Evolutionary conservation across 768 basidiomycete species (phyloP).

Genomic region (Naematelia aurantialba): DNA sequence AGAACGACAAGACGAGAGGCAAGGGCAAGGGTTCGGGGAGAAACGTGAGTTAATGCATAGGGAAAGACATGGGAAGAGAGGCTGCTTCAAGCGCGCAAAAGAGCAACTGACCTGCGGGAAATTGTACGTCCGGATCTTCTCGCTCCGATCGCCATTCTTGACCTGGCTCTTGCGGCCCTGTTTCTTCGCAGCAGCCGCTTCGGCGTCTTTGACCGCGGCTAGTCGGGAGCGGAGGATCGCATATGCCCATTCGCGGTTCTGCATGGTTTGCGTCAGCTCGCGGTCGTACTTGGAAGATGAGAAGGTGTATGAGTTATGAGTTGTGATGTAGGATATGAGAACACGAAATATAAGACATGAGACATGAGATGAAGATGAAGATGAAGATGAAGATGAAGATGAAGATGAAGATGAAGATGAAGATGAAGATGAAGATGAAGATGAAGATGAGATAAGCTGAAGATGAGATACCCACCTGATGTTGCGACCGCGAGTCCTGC

Average conservation of each 20-base stretch:
- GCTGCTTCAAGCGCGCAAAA: too few species aligned
- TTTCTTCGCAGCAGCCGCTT: slow-evolving; percentile 67
- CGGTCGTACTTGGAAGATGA: neutral
- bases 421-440: neutral
- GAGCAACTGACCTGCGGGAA: slow-evolving; percentile 68
- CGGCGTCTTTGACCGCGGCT: slow-evolving; percentile 70
- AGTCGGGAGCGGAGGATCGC: slow-evolving; percentile 81
- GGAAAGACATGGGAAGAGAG: too few species aligned
- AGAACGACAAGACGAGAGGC: too few species aligned
- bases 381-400: neutral
- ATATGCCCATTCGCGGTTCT: slow-evolving; percentile 93
- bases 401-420: neutral
- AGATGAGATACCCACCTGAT: slow-evolving; percentile 61
- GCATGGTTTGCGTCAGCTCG: slow-evolving; percentile 2
- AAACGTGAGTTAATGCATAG: neutral
- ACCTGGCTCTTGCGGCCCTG: slow-evolving; percentile 70
- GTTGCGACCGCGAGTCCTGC: slow-evolving; percentile 96
- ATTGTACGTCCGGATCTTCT: slow-evolving; percentile 95
- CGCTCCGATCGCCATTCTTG: slow-evolving; percentile 76
- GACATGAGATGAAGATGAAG: neutral
- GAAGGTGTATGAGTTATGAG: neutral
- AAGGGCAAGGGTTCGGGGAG: too few species aligned
- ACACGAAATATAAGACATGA: neutral
- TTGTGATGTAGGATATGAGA: neutral
- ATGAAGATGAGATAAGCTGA: neutral